Evolutionary conservation across 2,329 filamentous ascomycete genomes (phyloP), one percentile per base, ranked within the genome.

Genomic region (Pyricularia sp.): DNA sequence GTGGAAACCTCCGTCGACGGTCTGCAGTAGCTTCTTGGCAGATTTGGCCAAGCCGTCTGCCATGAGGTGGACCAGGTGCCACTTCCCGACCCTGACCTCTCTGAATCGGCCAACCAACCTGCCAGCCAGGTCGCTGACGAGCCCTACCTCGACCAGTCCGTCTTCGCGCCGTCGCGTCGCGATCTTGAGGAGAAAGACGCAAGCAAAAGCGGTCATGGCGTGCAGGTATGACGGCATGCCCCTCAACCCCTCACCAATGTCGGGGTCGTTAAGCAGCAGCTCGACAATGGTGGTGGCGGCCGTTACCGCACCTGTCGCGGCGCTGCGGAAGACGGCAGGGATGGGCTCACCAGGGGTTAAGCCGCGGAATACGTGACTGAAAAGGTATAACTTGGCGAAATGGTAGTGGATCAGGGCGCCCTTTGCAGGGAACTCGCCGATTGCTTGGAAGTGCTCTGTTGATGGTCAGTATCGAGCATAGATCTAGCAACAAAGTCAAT

Each of bases 161-260:
- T 77, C 77, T 50, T 59, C 0, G 76, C 73, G 71, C 81, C 65
- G 79, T 31, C 81, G 82, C 28, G 79, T 77, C 1, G 81, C 78
- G 0, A 84, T 76, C 70, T 84, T 83, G 50, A 83, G 78, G 1
- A 85, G 77, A 70, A 85, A 85, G 72, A 84, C 82, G 72, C 81
- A 84, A 1, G 83, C 82, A 69, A 85, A 85, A 0, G 81, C 82
- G 0, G 82, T 84, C 83, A 85, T 85, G 64, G 81, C 82, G 69
- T 83, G 81, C 63, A 84, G 78, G 66, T 84, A 85, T 3, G 82
- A 81, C 1, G 83, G 83, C 74, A 85, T 82, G 1, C 83, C 81
- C 76, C 30, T 58, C 0, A 73, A 75, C 0, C 75, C 73, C 26
- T 74, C 73, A 5, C 75, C 73, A 17, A 81, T 76, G 42, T 79